phyloP scores from a whole-genome alignment of 148 eudicot species.

The Euryodendron excelsum region DNA sequence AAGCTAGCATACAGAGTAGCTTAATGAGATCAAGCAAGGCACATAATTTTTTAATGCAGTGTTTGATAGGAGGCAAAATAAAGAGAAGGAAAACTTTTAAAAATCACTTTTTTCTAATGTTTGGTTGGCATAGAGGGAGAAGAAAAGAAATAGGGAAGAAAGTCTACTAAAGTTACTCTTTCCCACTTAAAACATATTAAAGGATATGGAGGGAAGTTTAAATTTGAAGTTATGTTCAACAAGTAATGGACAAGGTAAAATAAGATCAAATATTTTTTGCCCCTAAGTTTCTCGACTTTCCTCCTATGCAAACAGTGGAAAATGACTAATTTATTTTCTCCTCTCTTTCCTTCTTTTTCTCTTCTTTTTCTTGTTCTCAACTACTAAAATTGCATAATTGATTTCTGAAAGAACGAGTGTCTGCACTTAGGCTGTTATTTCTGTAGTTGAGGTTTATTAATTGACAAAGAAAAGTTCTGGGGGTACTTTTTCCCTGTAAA shows the following conservation, averaged over 20 bases:
- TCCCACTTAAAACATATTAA: neutral
- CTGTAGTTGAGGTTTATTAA: neutral
- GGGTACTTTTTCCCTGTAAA: neutral
- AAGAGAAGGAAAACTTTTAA: neutral
- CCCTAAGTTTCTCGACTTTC: neutral
- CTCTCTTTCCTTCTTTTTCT: neutral
- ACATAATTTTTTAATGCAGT: neutral
- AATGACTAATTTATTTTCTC: neutral
- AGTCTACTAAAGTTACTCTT: neutral
- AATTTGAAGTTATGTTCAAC: neutral
- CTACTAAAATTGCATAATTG: neutral
- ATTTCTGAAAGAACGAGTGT: neutral
- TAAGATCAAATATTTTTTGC: neutral
- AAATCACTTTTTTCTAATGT: neutral
- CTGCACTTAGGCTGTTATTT: neutral
- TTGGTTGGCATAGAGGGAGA: neutral
- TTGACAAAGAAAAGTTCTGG: neutral
- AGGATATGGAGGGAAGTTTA: neutral
- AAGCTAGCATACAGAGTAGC: neutral
- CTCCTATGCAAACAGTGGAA: neutral
- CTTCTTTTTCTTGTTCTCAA: neutral
- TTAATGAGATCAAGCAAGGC: neutral
- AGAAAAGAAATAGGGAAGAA: too few relatives aligned
- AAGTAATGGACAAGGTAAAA: neutral
- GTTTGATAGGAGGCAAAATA: neutral